Percentiles rank a stretch among this genome's conserved stretches.
Conservation (phyloP, 2,329 filamentous ascomycete species). For the Pseudopyricularia cyperi region DNA sequence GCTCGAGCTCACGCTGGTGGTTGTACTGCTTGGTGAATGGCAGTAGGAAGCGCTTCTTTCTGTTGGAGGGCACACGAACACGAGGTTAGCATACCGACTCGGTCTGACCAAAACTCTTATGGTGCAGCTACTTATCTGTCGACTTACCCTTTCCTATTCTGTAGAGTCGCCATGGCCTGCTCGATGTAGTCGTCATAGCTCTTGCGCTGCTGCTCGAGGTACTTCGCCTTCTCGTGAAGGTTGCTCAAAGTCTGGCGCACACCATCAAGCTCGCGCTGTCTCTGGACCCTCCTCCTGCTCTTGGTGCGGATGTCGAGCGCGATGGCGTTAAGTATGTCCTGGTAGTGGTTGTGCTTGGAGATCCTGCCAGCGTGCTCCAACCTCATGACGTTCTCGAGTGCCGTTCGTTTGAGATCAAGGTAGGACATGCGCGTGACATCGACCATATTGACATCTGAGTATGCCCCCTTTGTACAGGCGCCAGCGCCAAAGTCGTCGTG, state of each 20-base stretch:
- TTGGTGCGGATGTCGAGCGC: conserved; percentile 95
- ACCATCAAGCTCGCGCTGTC: conserved; percentile 80
- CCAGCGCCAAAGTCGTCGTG: conserved; percentile 65
- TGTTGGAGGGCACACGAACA: conserved; percentile 14
- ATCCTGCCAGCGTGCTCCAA: conserved; percentile 82
- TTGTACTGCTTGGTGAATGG: conserved; percentile 99
- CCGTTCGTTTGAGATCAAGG: conserved; percentile 81
- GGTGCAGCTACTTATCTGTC: not conserved
- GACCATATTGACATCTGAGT: conserved; percentile 76
- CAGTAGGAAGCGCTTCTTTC: conserved; percentile 84
- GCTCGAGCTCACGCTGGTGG: conserved; percentile 89
- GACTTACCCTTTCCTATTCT: conserved; percentile 80
- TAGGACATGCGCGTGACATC: conserved; percentile 87
- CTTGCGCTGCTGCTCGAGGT: conserved; percentile 89
- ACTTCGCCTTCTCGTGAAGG: conserved; percentile 75
- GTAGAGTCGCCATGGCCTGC: conserved; percentile 91
- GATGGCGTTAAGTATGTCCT: conserved; percentile 95
- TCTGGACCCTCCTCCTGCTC: conserved; percentile 81
- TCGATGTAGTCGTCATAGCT: conserved; percentile 99
- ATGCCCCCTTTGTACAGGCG: conserved; percentile 65
- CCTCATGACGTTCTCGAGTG: conserved; percentile 83
- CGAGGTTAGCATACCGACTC: not conserved
- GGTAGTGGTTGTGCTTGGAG: conserved; percentile 82
- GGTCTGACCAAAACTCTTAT: not conserved
- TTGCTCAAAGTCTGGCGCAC: conserved; percentile 64